These are phyloP conservation scores for Malus sylvestris DNA, from an alignment of 306 rosid genomes.

Conservation along the genomic window DNA sequence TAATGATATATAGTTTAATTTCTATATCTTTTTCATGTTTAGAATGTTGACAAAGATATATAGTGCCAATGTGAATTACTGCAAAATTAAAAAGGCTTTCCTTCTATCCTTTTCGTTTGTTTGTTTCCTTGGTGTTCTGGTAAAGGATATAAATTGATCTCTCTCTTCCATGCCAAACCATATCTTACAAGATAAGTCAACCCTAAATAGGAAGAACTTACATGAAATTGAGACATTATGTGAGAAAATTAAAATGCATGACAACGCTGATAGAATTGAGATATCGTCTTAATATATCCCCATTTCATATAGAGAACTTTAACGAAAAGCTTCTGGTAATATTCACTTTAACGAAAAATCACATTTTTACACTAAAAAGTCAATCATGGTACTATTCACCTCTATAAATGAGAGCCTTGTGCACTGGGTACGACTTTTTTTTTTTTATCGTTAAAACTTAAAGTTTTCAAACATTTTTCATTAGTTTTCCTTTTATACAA, in stretches of 20 bases:
- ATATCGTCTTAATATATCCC: no score
- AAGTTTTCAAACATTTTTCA: no score
- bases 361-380: no score
- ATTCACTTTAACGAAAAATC: no score
- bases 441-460: no score
- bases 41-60: conserved; percentile 15
- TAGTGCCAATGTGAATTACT: conserved; percentile 10
- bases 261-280: no score
- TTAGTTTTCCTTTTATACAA: background rate
- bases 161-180: background rate
- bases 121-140: background rate
- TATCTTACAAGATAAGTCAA: conserved; percentile 20
- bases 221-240: background rate
- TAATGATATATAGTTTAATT: background rate
- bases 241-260: no score
- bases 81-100: background rate
- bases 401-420: no score
- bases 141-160: background rate
- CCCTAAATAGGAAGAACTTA: background rate
- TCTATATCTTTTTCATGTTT: background rate
- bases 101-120: background rate
- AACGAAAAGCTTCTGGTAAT: no score
- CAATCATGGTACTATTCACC: no score
- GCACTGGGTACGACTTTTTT: no score
- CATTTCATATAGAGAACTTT: no score